Conservation (phyloP, 495 filamentous ascomycete species). For the Penicillium paradoxum region DNA sequence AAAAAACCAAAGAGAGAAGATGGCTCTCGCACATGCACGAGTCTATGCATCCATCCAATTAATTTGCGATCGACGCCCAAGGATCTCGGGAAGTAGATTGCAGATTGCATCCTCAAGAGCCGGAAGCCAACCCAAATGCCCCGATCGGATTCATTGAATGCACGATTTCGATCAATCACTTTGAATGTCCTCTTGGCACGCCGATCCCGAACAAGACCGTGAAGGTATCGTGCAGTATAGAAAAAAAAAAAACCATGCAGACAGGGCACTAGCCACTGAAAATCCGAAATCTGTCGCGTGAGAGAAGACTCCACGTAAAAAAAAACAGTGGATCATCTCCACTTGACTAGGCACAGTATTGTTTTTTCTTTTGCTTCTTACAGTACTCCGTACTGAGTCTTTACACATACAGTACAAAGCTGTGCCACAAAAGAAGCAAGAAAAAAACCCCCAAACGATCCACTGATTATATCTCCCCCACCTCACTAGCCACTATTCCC, state of each 20-base stretch:
- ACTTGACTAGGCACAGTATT: too few relatives aligned
- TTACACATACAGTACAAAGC: not conserved
- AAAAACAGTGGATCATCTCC: conserved; percentile 3
- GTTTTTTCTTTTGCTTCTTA: not conserved
- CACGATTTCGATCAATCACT: not conserved
- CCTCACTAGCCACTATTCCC: conserved; percentile 1
- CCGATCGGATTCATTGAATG: not conserved
- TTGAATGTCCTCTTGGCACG: not conserved
- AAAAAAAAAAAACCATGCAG: too few relatives aligned
- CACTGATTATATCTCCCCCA: not conserved
- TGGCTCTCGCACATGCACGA: not conserved
- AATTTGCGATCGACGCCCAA: not conserved
- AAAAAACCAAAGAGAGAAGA: not conserved
- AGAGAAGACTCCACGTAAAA: not conserved
- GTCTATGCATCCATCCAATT: not conserved
- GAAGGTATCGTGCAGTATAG: not conserved
- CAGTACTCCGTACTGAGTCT: not conserved
- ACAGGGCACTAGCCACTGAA: not conserved
- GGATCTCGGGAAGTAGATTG: conserved; percentile 8
- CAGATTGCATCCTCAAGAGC: not conserved
- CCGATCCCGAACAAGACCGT: conserved; percentile 2
- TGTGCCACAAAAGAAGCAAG: not conserved
- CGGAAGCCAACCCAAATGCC: not conserved
- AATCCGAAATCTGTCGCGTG: not conserved
- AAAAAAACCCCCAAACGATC: not conserved